Percentiles rank a stretch among this genome's conserved stretches.
These are phyloP conservation scores for Lachancea sp. DNA, from an alignment of 805 yeast species.

Conservation along the genomic window DNA sequence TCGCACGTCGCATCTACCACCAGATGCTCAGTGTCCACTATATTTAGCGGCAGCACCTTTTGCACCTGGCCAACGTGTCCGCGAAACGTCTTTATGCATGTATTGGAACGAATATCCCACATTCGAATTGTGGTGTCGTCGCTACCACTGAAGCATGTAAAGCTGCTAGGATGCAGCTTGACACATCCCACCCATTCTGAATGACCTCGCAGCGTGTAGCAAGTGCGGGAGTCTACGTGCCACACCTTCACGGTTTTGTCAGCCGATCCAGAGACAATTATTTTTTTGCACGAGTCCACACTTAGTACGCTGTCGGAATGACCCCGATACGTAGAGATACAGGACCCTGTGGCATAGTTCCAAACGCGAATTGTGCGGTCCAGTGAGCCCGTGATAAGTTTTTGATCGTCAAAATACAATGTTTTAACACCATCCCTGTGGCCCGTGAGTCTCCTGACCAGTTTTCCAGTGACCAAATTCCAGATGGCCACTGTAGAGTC, in stretches of 20 bases:
- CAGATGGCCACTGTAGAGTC: conserved; percentile 90
- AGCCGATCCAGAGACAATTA: conserved; percentile 89
- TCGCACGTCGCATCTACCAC: conserved; percentile 37
- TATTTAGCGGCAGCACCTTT: conserved; percentile 77
- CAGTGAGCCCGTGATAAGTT: conserved; percentile 85
- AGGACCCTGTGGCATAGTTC: conserved; percentile 92
- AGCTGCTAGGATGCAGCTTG: conserved; percentile 71
- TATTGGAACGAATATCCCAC: conserved; percentile 86
- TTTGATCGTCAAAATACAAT: conserved; percentile 78
- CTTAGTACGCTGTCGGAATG: conserved; percentile 81
- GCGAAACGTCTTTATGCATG: conserved; percentile 67
- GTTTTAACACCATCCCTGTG: conserved; percentile 85
- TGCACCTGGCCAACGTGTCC: conserved; percentile 96
- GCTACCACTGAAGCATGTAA: conserved; percentile 76
- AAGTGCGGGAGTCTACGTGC: conserved; percentile 91
- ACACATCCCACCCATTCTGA: conserved; percentile 89
- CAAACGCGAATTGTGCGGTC: conserved; percentile 91
- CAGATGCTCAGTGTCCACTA: conserved; percentile 54
- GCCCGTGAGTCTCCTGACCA: conserved; percentile 74
- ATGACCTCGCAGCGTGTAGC: conserved; percentile 90
- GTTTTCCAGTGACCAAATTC: conserved; percentile 76
- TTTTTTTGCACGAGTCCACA: conserved; percentile 72
- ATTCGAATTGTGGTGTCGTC: conserved; percentile 89
- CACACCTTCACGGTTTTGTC: conserved; percentile 90
- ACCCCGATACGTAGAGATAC: conserved; percentile 89